phyloP scores from a whole-genome alignment of 805 yeast species.

The Teunomyces tritomae region DNA sequence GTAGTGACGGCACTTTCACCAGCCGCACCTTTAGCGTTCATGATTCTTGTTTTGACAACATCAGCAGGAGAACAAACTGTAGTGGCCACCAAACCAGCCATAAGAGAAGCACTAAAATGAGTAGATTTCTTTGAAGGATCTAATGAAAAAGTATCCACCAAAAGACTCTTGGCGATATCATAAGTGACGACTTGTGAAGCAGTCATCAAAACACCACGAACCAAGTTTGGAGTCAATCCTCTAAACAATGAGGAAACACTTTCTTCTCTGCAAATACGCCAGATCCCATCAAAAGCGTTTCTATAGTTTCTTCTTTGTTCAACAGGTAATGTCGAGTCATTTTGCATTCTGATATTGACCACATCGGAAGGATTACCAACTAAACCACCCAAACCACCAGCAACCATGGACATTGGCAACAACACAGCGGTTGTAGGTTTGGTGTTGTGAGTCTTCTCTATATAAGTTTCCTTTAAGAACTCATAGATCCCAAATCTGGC shows the following conservation, averaged over 20 bases:
- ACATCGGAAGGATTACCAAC: constrained; percentile 89
- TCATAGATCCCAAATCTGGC: constrained; percentile 88
- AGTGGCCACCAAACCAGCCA: constrained; percentile 87
- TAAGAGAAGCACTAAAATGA: constrained; percentile 72
- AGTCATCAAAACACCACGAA: constrained; percentile 84
- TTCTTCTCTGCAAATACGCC: constrained; percentile 58
- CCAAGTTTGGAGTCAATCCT: constrained; percentile 75
- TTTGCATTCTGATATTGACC: constrained; percentile 88
- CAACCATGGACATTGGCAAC: constrained; percentile 77
- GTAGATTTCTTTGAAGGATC: constrained; percentile 64
- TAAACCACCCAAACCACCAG: constrained; percentile 81
- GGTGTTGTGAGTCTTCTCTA: constrained; percentile 37
- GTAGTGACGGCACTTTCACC: constrained; percentile 51
- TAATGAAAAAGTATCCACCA: constrained; percentile 49
- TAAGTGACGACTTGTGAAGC: constrained; percentile 89
- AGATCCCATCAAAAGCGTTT: constrained; percentile 76
- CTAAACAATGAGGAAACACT: constrained; percentile 58
- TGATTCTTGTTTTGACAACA: constrained; percentile 83
- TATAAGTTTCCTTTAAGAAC: constrained; percentile 54
- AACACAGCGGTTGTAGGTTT: constrained; percentile 58
- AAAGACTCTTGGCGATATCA: constrained; percentile 64
- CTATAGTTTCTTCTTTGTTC: constrained; percentile 69
- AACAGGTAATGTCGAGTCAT: constrained; percentile 67
- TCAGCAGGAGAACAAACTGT: constrained; percentile 93
- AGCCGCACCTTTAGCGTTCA: constrained; percentile 56